These are phyloP conservation scores for Fusarium gaditjirri DNA, from an alignment of 2,329 filamentous ascomycete genomes.

Conservation along the genomic window DNA sequence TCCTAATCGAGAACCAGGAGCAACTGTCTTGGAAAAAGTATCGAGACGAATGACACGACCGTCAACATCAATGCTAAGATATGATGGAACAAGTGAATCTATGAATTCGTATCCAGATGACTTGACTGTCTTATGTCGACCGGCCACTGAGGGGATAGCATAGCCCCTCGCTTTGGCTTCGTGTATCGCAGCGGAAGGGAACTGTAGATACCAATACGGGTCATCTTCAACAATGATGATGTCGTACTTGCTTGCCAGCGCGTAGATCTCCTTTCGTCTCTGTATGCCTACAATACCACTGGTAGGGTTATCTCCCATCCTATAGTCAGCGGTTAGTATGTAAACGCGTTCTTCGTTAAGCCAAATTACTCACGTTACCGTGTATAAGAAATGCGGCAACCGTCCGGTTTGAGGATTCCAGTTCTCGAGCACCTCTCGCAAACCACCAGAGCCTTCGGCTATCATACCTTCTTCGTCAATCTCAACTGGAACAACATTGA, in stretches of 20 bases:
- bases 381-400: conserved; percentile 87
- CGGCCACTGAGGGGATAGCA: conserved; percentile 46
- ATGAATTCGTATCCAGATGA: conserved; percentile 78
- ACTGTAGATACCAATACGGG: conserved; percentile 96
- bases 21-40: conserved; percentile 93
- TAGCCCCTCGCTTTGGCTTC: conserved; percentile 61
- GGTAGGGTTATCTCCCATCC: conserved; percentile 84
- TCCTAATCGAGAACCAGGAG: conserved; percentile 87
- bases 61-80: conserved; percentile 82
- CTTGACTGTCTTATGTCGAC: conserved; percentile 47
- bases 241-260: conserved; percentile 83
- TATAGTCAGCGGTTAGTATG: background rate
- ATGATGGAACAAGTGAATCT: conserved; percentile 85
- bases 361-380: conserved; percentile 75
- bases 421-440: conserved; percentile 81
- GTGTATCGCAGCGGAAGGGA: conserved; percentile 71
- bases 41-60: conserved; percentile 90
- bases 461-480: conserved; percentile 85
- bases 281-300: conserved; percentile 78
- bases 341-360: background rate
- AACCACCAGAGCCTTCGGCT: conserved; percentile 75
- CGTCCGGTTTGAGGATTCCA: conserved; percentile 82
- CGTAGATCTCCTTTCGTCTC: conserved; percentile 82
- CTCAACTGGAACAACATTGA: conserved; percentile 78
- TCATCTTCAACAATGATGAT: conserved; percentile 94